A percentile compares a stretch with the other conserved stretches of the same genome.
Evolutionary conservation across 306 rosid genomes (phyloP).

Genomic region (Fragaria iinumae): DNA sequence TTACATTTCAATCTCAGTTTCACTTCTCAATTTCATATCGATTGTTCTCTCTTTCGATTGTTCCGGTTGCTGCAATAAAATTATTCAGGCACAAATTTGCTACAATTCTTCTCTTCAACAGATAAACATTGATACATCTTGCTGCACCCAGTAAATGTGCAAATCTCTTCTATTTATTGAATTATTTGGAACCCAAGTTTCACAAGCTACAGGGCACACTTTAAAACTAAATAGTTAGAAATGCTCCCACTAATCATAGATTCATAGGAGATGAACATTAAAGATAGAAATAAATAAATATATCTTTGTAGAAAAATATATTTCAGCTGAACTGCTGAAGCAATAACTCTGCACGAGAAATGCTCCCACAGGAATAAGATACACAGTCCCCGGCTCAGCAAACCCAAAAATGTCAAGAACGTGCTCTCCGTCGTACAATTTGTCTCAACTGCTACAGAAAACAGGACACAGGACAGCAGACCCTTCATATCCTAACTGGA

Average conservation of each 20-base stretch:
- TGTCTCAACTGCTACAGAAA: slow-evolving; percentile 27
- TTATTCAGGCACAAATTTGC: neutral
- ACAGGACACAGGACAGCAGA: slow-evolving; percentile 16
- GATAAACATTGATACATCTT: neutral
- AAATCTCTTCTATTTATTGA: neutral
- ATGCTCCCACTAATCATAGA: neutral
- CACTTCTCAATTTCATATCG: too few species aligned
- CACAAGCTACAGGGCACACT: neutral
- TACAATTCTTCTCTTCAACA: neutral
- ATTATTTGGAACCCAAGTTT: slow-evolving; percentile 7
- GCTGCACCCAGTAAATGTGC: neutral
- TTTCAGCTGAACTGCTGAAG: slow-evolving; percentile 7
- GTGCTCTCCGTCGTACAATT: slow-evolving; percentile 25
- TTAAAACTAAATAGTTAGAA: neutral
- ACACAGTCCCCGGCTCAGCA: slow-evolving; percentile 17
- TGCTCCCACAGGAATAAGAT: slow-evolving; percentile 18
- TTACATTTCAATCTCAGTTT: too few species aligned
- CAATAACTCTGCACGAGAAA: slow-evolving; percentile 25
- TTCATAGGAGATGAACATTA: neutral
- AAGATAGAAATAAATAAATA: neutral
- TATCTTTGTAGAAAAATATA: slow-evolving; percentile 1
- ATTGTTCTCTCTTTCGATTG: too few species aligned
- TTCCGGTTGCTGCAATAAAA: neutral
- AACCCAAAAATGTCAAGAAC: slow-evolving; percentile 26
- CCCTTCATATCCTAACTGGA: slow-evolving; percentile 74